These are phyloP conservation scores for Acacia crassicarpa DNA, from an alignment of 306 rosid species.

Conservation along the genomic window DNA sequence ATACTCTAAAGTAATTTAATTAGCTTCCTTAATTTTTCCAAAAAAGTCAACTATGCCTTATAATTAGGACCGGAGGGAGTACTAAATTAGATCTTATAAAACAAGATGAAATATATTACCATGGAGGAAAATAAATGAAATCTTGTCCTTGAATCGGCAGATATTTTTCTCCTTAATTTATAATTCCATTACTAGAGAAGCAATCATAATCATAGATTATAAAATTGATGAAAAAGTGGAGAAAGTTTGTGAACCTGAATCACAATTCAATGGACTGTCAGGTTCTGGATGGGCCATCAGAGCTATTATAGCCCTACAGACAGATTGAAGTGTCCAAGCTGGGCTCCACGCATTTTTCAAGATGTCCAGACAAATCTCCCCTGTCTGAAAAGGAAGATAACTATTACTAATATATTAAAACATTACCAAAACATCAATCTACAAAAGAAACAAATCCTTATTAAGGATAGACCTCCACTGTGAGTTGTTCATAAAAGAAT, in stretches of 20 bases:
- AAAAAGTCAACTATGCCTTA: too few species aligned
- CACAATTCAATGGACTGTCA: constrained; percentile 96
- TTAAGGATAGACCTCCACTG: background rate
- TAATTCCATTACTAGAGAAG: background rate
- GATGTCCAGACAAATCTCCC: constrained; percentile 97
- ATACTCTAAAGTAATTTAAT: too few species aligned
- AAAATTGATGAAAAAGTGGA: background rate
- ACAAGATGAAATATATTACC: constrained; percentile 4
- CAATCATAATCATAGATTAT: background rate
- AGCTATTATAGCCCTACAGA: constrained; percentile 97
- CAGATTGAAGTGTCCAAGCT: constrained; percentile 99
- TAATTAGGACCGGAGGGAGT: too few species aligned
- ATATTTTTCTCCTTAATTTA: background rate
- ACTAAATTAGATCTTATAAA: constrained; percentile 3
- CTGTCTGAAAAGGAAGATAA: constrained; percentile 52
- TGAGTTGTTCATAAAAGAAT: background rate
- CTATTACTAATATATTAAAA: background rate
- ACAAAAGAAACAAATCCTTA: background rate
- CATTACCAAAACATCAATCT: background rate
- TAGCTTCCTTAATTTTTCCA: too few species aligned
- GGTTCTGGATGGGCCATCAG: constrained; percentile 99
- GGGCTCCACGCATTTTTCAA: constrained; percentile 99
- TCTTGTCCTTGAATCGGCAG: background rate
- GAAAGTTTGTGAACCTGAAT: constrained; percentile 60
- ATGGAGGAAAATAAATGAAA: background rate